Base-by-base conservation (phyloP, 2,329 filamentous ascomycete species). In the Penicillium sp. region DNA sequence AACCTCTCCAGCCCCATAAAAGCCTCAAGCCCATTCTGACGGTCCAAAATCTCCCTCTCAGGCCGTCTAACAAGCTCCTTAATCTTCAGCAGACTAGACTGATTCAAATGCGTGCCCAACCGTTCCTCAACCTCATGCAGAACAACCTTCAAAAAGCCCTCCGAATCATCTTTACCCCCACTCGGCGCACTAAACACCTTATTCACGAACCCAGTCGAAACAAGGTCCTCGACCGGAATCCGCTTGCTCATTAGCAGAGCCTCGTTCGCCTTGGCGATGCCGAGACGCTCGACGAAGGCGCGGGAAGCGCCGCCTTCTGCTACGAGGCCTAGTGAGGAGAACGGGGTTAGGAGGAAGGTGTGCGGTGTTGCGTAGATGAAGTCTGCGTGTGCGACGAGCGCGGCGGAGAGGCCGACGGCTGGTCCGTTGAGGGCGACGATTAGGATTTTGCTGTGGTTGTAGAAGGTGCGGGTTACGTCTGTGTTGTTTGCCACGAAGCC, bases 391-490 rank as follows among this genome's bases (percentile, higher is more conserved):
- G 87, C 87, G 54, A 91, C 79, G 0, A 97, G 77, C 0, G 93
- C 92, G 1, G 93, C 94, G 2, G 89, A 90, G 28, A 97, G 87
- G 5, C 94, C 94, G 49, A 99, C 83, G 10, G 87, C 92, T 5
- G 94, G 94, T 3, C 93, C 94, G 77, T 97, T 97, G 62, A 97
- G 87, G 0, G 91, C 94, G 0, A 88, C 87, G 56, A 97, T 84
- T 21, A 97, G 89, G 75, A 97, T 89, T 78, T 97, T 97, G 65
- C 92, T 90, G 77, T 97, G 94, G 13, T 87, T 87, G 79, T 94
- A 92, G 79, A 97, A 96, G 65, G 91, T 88, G 66, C 91, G 88
- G 2, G 92, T 94, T 66, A 91, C 84, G 81, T 96, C 90, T 52
- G 97, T 84, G 80, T 97, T 97, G 81, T 89, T 88, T 63, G 88